These are phyloP conservation scores for Immersiporthe knoxdaviesiana DNA, from an alignment of 2,329 filamentous ascomycete genomes.

Conservation along the genomic window DNA sequence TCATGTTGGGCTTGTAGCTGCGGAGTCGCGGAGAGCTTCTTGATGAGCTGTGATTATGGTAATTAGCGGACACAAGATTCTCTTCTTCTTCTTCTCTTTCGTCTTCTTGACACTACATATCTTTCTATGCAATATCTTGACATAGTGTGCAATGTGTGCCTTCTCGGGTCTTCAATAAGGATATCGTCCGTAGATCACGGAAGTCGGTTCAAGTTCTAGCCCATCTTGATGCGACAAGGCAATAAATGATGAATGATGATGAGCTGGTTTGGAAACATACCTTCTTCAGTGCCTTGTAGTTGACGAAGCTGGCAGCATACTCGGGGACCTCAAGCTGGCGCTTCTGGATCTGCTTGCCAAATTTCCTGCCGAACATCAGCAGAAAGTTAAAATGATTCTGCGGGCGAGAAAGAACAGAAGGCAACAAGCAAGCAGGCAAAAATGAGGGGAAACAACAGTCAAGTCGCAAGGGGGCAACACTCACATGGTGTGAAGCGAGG, in stretches of 20 bases:
- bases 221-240: not conserved
- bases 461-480: conserved; percentile 28
- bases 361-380: conserved; percentile 73
- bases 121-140: not conserved
- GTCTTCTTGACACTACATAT: not conserved
- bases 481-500: conserved; percentile 42
- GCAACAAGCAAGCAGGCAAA: not conserved
- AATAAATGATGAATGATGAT: not conserved
- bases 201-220: not conserved
- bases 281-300: conserved; percentile 99
- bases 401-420: conserved; percentile 5
- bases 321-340: conserved; percentile 98
- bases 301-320: conserved; percentile 98
- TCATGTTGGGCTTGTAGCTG: conserved; percentile 78
- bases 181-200: conserved; percentile 9
- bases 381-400: conserved; percentile 15
- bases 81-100: not conserved
- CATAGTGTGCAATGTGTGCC: not conserved
- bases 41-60: conserved; percentile 76
- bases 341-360: conserved; percentile 99
- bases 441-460: not conserved
- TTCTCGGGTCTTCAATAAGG: not conserved
- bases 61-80: conserved; percentile 37
- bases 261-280: conserved; percentile 51
- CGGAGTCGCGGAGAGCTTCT: conserved; percentile 92